Percentiles rank a stretch among this genome's conserved stretches.
Conservation (phyloP, 352 stramenopile genomes). For the Pythium periplocum region DNA sequence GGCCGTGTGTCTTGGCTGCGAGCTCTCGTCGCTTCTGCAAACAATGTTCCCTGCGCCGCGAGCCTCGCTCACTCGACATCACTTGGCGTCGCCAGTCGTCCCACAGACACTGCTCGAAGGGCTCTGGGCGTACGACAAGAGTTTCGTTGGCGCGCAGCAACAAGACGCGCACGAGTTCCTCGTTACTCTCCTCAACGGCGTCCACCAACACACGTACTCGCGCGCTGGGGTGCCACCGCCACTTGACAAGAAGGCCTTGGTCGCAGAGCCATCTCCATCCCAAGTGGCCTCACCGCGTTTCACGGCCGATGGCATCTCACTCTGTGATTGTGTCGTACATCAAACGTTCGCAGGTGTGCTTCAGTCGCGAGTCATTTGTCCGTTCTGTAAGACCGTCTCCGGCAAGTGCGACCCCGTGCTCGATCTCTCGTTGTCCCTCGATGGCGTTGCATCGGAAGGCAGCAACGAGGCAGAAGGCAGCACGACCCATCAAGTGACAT, state of each 20-base stretch:
- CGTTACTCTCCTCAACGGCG: constrained; percentile 48
- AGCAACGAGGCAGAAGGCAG: neutral
- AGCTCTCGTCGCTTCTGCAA: constrained; percentile 29
- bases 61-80: constrained; percentile 12
- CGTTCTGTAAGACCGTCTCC: constrained; percentile 43
- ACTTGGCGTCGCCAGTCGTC: constrained; percentile 40
- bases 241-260: neutral
- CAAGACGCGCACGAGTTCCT: constrained; percentile 79
- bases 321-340: constrained; percentile 70
- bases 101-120: constrained; percentile 57
- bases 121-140: constrained; percentile 46
- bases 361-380: constrained; percentile 50
- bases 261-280: neutral
- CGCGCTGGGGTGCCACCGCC: constrained; percentile 7
- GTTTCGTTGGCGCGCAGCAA: constrained; percentile 54
- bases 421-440: constrained; percentile 63
- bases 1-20: constrained; percentile 52
- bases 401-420: constrained; percentile 67
- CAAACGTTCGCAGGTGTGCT: constrained; percentile 67
- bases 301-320: constrained; percentile 41
- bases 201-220: constrained; percentile 57
- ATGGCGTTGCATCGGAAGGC: constrained; percentile 12
- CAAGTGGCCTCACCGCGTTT: constrained; percentile 47
- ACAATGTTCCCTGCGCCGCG: constrained; percentile 21
- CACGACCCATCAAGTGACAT: constrained; percentile 12